Evolutionary conservation across 2,329 filamentous ascomycete genomes (phyloP).

Genomic region (Aspergillus brasiliensis): DNA sequence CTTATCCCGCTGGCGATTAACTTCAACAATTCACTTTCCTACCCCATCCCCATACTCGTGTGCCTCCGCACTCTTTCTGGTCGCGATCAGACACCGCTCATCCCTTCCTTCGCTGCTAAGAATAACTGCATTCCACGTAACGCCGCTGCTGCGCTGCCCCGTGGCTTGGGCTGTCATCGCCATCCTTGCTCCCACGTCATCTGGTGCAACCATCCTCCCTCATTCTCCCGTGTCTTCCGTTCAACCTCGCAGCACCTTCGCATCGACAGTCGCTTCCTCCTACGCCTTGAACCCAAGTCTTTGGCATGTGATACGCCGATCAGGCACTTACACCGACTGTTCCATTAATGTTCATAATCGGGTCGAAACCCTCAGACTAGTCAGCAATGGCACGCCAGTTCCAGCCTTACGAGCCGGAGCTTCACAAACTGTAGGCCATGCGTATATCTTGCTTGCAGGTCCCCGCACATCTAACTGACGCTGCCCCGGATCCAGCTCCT

Average conservation of each 20-base stretch:
- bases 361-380: constrained; percentile 6
- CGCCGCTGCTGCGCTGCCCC: background rate
- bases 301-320: constrained; percentile 13
- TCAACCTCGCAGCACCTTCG: constrained; percentile 2
- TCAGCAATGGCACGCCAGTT: constrained; percentile 31
- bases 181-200: constrained; percentile 18
- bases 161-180: constrained; percentile 1
- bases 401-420: constrained; percentile 27
- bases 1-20: background rate
- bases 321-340: constrained; percentile 3
- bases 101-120: background rate
- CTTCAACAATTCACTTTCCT: background rate
- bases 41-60: background rate
- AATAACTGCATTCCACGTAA: background rate
- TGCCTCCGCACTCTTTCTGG: background rate
- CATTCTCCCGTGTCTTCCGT: background rate
- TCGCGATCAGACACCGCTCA: background rate
- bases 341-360: constrained; percentile 4
- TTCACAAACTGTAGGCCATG: constrained; percentile 28
- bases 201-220: constrained; percentile 10
- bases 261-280: background rate
- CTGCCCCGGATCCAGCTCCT: constrained; percentile 13
- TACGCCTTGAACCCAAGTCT: background rate
- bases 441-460: background rate
- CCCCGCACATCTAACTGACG: constrained; percentile 9